These are phyloP conservation scores for Arthrobotrys entomopaga DNA, from an alignment of 2,329 filamentous ascomycete species.

Conservation along the genomic window DNA sequence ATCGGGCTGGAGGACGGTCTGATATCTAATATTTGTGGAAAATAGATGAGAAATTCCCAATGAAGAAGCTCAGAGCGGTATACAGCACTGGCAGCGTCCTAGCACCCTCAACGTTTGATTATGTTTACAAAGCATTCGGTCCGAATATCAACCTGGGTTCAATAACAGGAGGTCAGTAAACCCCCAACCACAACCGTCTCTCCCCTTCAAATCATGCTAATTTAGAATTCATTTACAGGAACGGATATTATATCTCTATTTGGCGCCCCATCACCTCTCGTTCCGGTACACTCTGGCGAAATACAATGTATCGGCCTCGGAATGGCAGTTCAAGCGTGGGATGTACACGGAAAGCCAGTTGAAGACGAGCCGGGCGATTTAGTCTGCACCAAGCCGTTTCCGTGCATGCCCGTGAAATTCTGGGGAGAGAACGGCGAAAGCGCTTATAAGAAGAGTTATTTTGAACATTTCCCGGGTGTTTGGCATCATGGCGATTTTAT, in stretches of 20 bases:
- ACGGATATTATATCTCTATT: constrained; percentile 98
- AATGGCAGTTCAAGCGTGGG: constrained; percentile 76
- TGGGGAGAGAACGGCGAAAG: constrained; percentile 77
- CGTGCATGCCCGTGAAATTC: constrained; percentile 89
- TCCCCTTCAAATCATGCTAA: too few species aligned
- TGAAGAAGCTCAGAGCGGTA: constrained; percentile 78
- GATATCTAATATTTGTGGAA: not conserved
- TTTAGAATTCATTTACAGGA: constrained; percentile 60
- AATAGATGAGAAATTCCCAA: constrained; percentile 65
- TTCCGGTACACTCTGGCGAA: constrained; percentile 77
- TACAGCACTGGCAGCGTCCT: constrained; percentile 94
- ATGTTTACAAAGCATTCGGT: constrained; percentile 86
- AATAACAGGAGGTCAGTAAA: constrained; percentile 88
- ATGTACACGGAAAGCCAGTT: constrained; percentile 63
- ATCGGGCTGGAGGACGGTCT: not conserved
- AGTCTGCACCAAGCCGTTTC: constrained; percentile 86
- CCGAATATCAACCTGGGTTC: constrained; percentile 83
- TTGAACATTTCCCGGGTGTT: constrained; percentile 77
- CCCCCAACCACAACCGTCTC: too few species aligned
- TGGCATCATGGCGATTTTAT: constrained; percentile 99
- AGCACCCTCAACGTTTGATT: constrained; percentile 90
- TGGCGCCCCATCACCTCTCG: constrained; percentile 80
- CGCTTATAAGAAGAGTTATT: constrained; percentile 88
- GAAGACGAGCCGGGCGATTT: constrained; percentile 83
- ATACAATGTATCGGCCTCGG: constrained; percentile 81